Base-by-base conservation (phyloP, 2,329 filamentous ascomycete species). In the Clonostachys byssicola region DNA sequence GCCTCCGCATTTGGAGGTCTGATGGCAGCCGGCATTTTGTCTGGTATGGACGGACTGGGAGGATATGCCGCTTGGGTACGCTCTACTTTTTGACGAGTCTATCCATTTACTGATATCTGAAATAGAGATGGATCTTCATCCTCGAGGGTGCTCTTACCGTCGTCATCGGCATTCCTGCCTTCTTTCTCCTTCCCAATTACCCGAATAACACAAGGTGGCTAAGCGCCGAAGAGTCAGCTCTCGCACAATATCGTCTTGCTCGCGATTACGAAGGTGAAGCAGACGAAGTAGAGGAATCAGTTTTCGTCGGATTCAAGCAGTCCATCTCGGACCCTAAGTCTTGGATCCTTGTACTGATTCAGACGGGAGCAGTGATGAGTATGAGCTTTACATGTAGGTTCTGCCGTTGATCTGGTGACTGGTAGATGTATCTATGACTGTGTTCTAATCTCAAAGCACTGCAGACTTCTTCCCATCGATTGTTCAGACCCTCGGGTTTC, bases 261-360 rank as follows among this genome's bases (percentile, higher is more conserved):
- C 45, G 47, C 36, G 47, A 51, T 16, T 49, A 48, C 18, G 45
- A 53, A 18, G 44, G 41, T 12, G 44, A 51, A 20, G 34, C 47
- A 17, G 49, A 48, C 34, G 51, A 54, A 33, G 48, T 46, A 12
- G 14, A 39, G 17, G 44, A 46, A 17, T 46, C 47, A 12, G 51
- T 50, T n/a, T 35, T 49, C 20, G 47, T 50, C 36, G 55, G 55
- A 12, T 49, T 57, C 12, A 48, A 47, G 41, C 47, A 68, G 52
- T 64, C 65, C 7, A 50, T 62, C 5, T 49, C 46, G 8, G 66
- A 70, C 40, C 55, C 56, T 35, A 69, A 69, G 54, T 61, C 59
- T 8, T 69, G 66, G 65, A 53, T 68, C 7, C 54, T 69, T 6
- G 49, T 48, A 10, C 36, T 53, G 40, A 49, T 44, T n/a, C 47